Percentiles rank a stretch among this genome's conserved stretches.
phyloP scores from a whole-genome alignment of 805 yeast genomes.

The Candida hungchunana region DNA sequence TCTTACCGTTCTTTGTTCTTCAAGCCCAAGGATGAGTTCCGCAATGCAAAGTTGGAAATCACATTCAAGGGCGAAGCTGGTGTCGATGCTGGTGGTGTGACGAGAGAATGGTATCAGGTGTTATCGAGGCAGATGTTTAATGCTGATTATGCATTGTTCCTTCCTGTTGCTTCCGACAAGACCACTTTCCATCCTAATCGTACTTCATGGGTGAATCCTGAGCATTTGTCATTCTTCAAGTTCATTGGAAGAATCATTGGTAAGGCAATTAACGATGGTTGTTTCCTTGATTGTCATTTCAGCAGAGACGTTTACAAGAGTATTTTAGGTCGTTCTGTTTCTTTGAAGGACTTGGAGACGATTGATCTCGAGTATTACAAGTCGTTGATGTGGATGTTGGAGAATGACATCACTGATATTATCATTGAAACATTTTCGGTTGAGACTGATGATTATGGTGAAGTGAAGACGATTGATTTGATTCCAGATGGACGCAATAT shows the following conservation, averaged over 20 bases:
- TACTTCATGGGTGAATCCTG: slow-evolving; percentile 89
- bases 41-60: slow-evolving; percentile 68
- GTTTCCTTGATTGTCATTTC: slow-evolving; percentile 89
- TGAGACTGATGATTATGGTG: slow-evolving; percentile 92
- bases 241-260: slow-evolving; percentile 94
- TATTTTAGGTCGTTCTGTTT: slow-evolving; percentile 72
- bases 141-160: slow-evolving; percentile 88
- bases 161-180: slow-evolving; percentile 87
- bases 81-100: slow-evolving; percentile 97
- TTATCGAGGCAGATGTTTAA: slow-evolving; percentile 92
- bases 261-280: slow-evolving; percentile 84
- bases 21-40: slow-evolving; percentile 70
- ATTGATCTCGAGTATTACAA: slow-evolving; percentile 90
- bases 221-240: slow-evolving; percentile 86
- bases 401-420: slow-evolving; percentile 93
- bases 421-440: slow-evolving; percentile 93
- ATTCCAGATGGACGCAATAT: slow-evolving; percentile 78
- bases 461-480: slow-evolving; percentile 76
- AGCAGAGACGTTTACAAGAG: slow-evolving; percentile 92
- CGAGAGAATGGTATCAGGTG: slow-evolving; percentile 97
- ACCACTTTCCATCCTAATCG: slow-evolving; percentile 95
- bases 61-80: slow-evolving; percentile 93
- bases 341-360: slow-evolving; percentile 91
- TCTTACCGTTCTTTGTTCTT: slow-evolving; percentile 80
- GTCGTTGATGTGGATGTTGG: slow-evolving; percentile 92